Evolutionary conservation across 2,329 filamentous ascomycete species (phyloP).

Genomic region (Fusarium foetens): DNA sequence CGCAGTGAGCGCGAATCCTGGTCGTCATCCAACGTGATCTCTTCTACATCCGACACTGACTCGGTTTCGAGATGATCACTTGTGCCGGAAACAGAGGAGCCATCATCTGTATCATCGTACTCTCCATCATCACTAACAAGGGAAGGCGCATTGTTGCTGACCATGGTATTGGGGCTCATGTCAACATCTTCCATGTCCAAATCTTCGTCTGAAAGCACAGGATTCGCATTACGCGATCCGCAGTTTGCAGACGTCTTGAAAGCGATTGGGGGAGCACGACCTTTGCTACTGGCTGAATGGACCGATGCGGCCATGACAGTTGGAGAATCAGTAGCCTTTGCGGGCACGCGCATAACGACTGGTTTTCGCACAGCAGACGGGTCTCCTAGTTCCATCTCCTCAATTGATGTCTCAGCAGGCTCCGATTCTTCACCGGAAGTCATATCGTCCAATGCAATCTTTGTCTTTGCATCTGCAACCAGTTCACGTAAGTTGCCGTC

Average conservation of each 20-base stretch:
- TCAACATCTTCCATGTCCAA: conserved; percentile 67
- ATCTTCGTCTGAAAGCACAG: conserved; percentile 55
- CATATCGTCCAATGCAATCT: conserved; percentile 60
- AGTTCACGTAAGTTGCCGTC: conserved; percentile 67
- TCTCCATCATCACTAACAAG: conserved; percentile 84
- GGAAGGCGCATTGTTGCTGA: conserved; percentile 81
- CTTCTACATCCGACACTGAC: conserved; percentile 68
- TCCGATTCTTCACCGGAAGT: conserved; percentile 67
- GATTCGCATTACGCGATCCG: conserved; percentile 31
- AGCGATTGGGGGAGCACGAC: conserved; percentile 53
- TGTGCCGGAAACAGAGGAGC: conserved; percentile 67
- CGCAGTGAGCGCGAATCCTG: conserved; percentile 59
- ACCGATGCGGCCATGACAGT: conserved; percentile 52
- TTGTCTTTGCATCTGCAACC: conserved; percentile 69
- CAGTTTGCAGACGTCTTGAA: conserved; percentile 52
- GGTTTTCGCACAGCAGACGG: conserved; percentile 47
- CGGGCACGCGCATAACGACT: conserved; percentile 68
- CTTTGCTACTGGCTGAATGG: conserved; percentile 69
- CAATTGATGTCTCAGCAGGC: conserved; percentile 38
- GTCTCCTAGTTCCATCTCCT: conserved; percentile 18
- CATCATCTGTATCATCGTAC: conserved; percentile 77
- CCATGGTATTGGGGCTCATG: conserved; percentile 74
- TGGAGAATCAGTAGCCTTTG: conserved; percentile 65
- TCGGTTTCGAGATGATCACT: conserved; percentile 68
- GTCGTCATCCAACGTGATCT: conserved; percentile 70